Base-by-base conservation (phyloP, 192 early-diverging fungal genomes). In the Entomortierella parvispora region DNA sequence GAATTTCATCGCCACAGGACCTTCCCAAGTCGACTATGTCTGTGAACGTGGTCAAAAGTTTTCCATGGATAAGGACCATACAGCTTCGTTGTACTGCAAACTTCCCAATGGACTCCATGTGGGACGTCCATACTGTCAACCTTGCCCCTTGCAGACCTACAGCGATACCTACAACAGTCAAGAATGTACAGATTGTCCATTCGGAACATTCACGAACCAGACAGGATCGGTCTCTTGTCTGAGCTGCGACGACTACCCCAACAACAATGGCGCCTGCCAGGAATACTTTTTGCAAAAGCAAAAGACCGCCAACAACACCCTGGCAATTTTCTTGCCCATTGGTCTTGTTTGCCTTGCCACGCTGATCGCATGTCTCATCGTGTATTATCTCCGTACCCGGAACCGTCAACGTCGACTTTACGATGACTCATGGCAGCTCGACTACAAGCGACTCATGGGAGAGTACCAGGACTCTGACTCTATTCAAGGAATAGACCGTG, bases 391-490 rank as follows among this genome's bases (percentile, higher is more conserved):
- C 25, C 65, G 65, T 11, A 77, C 31, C 26, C 58, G 66, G 3
- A 68, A 51, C n/a, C 65, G 62, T 14, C 66, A 60, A 4, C 61
- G 59, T 7, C 65, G 74, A 15, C 58, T 77, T n/a, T 22, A 49
- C 0, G 74, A 77, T 29, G 74, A 77, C 43, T 77, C 74, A 20
- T 77, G 74, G 74, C 67, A 68, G 45, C 61, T 77, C 25, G 65
- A 77, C 33, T 77, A 68, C 66, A 77, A 77, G 48, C 47, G 43
- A 10, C 57, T 77, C 17, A 77, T 77, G 74, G 66, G 66, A 9
- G 65, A 68, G 5, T 68, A 77, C 34, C 74, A 58, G 18, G 74
- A 62, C 10, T 61, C 66, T n/a, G 50, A 31, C 12, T 40, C 7
- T 23, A 77, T 66, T 10, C 64, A 17, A 23, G 42, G 43, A 22